A percentile compares a stretch with the other conserved stretches of the same genome.
Conservation (phyloP, 2,329 filamentous ascomycete species). For the Fusarium acutatum region DNA sequence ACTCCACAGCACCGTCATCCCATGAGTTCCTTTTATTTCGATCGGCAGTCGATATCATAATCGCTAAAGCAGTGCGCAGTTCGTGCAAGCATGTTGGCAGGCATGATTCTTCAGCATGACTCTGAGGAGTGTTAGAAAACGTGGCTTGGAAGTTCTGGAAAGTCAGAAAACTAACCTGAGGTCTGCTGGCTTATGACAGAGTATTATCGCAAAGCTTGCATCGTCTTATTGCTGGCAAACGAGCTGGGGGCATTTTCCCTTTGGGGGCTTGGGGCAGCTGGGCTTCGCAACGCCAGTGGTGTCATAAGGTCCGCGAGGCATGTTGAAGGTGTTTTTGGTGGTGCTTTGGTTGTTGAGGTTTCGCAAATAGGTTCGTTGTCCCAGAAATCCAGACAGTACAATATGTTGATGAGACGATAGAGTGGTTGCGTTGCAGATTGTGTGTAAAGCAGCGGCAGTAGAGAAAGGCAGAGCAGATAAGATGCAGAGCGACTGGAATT, state of each 20-base stretch:
- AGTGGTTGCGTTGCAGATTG: constrained; percentile 27
- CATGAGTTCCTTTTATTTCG: constrained; percentile 32
- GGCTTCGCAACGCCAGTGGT: constrained; percentile 50
- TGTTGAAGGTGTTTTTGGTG: constrained; percentile 29
- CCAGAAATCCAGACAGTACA: constrained; percentile 3
- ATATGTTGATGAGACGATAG: constrained; percentile 19
- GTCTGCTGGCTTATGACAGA: constrained; percentile 25
- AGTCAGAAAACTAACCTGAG: constrained; percentile 24
- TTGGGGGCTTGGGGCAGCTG: constrained; percentile 48
- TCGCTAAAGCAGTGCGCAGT: constrained; percentile 35
- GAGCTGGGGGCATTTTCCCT: constrained; percentile 36
- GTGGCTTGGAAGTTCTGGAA: background rate
- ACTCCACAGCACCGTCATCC: constrained; percentile 35
- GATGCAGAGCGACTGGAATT: constrained; percentile 29
- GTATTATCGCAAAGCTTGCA: constrained; percentile 10
- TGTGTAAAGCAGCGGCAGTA: constrained; percentile 16
- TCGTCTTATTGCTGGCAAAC: constrained; percentile 20
- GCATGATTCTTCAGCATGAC: constrained; percentile 24
- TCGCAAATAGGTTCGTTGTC: constrained; percentile 17
- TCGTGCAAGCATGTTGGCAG: constrained; percentile 15
- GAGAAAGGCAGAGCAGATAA: constrained; percentile 17
- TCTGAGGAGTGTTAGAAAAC: constrained; percentile 23
- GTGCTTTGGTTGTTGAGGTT: constrained; percentile 8
- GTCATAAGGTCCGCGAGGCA: constrained; percentile 51
- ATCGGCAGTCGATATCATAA: constrained; percentile 38